These are phyloP conservation scores for Tetrahymena elliotti DNA, from an alignment of 73 alveolate genomes.

Conservation along the genomic window DNA sequence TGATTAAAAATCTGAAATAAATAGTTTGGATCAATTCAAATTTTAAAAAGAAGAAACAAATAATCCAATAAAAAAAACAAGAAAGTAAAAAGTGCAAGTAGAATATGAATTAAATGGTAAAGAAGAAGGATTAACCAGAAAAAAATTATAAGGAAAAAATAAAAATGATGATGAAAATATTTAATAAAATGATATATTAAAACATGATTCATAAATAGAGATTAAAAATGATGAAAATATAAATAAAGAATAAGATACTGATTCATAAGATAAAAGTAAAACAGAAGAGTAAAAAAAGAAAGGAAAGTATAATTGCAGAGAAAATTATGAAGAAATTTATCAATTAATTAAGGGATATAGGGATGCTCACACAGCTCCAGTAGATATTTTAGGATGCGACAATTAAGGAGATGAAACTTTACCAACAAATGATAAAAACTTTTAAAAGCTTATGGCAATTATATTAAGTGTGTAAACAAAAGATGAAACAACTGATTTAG, in stretches of 20 bases:
- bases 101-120: background rate
- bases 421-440: slow-evolving; percentile 51
- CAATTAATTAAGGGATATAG: background rate
- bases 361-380: slow-evolving; percentile 62
- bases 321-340: background rate
- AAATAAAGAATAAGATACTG: background rate
- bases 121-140: background rate
- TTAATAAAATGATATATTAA: background rate
- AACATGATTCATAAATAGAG: background rate
- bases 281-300: background rate
- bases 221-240: background rate
- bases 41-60: background rate
- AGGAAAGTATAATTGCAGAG: background rate
- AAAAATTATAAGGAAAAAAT: background rate
- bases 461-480: slow-evolving; percentile 86
- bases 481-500: slow-evolving; percentile 74
- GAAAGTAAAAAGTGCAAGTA: background rate
- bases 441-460: slow-evolving; percentile 74
- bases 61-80: background rate
- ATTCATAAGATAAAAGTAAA: background rate
- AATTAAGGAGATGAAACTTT: slow-evolving; percentile 17
- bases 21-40: background rate
- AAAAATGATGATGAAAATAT: background rate
- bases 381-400: slow-evolving; percentile 68
- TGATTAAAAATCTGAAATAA: background rate